These are phyloP conservation scores for Stachybotrys elegans DNA, from an alignment of 2,329 filamentous ascomycete genomes.

Conservation along the genomic window DNA sequence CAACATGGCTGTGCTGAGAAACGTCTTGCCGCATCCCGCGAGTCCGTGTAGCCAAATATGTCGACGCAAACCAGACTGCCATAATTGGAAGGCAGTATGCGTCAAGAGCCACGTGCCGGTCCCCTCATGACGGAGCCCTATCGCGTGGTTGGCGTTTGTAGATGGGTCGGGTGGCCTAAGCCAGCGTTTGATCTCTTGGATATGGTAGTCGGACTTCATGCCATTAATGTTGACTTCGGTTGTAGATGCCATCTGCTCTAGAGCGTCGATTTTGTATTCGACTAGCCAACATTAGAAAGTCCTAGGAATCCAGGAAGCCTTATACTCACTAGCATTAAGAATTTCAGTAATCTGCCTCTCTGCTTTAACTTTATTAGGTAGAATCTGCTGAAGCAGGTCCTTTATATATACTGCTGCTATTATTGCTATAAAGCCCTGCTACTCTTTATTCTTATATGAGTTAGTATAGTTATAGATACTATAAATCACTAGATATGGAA, in stretches of 20 bases:
- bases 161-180: slow-evolving; percentile 8
- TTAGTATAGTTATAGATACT: too few species aligned
- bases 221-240: background rate
- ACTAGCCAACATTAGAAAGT: background rate
- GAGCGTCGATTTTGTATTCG: background rate
- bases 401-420: too few species aligned
- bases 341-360: too few species aligned
- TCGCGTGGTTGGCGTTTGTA: slow-evolving; percentile 9
- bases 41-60: slow-evolving; percentile 15
- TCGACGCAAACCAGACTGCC: slow-evolving; percentile 8
- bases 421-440: too few species aligned
- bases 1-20: slow-evolving; percentile 11
- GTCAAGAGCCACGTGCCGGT: slow-evolving; percentile 12
- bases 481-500: too few species aligned
- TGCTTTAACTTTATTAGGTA: too few species aligned
- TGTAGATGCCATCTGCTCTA: background rate
- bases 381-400: too few species aligned
- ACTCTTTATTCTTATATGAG: too few species aligned
- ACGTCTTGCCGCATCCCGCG: slow-evolving; percentile 14
- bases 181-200: slow-evolving; percentile 9
- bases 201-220: background rate
- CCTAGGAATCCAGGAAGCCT: too few species aligned
- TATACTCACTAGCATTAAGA: too few species aligned
- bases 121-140: slow-evolving; percentile 4
- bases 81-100: slow-evolving; percentile 7